Evolutionary conservation across 163 green algal genomes (phyloP), one percentile per base, ranked within the genome.

Genomic region (Chlorella variabilis): DNA sequence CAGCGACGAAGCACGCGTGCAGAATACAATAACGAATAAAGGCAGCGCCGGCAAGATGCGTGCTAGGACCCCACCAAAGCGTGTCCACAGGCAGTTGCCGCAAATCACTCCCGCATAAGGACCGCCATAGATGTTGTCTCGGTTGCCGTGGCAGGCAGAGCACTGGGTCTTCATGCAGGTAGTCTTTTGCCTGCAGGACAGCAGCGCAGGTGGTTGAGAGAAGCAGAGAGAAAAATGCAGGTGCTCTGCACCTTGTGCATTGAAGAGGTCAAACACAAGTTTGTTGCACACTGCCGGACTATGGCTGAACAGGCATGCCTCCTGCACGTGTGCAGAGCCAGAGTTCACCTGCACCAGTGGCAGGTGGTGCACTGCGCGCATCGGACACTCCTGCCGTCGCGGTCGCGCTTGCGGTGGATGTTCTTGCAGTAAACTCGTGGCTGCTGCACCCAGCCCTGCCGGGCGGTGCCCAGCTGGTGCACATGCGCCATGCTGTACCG

Each of bases 41-140:
- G n/a, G n/a, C n/a, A n/a, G n/a, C n/a, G n/a, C n/a, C n/a, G n/a
- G n/a, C n/a, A n/a, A 54, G 45, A 42, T 20, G 66, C 66, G n/a
- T n/a, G n/a, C n/a, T 9, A 38, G 1, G 9, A 21, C 33, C 71
- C 25, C 73, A 80, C 73, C 73, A 51, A 80, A 80, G 69, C 84
- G 84, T 33, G 78, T 58, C 84, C 84, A 88, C 33, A 88, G 78
- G 59, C 84, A 88, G 25, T 71, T 82, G 39, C 84, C 84, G 70
- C 84, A 88, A 67, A 82, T 86, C 41, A 84, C 84, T 15, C 84
- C 84, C 0, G 78, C 71, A 54, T 38, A 73, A 6, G 74, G 79
- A 2, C 84, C 84, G 17, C 84, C 84, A n/a, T 78, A 83, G 9
- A 54, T 56, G 34, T 86, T 85, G 71, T 86, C 78, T 7, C 82